Percentiles rank a stretch among this genome's conserved stretches.
Evolutionary conservation across 306 rosid genomes (phyloP).

Genomic region (Sophora flavescens): DNA sequence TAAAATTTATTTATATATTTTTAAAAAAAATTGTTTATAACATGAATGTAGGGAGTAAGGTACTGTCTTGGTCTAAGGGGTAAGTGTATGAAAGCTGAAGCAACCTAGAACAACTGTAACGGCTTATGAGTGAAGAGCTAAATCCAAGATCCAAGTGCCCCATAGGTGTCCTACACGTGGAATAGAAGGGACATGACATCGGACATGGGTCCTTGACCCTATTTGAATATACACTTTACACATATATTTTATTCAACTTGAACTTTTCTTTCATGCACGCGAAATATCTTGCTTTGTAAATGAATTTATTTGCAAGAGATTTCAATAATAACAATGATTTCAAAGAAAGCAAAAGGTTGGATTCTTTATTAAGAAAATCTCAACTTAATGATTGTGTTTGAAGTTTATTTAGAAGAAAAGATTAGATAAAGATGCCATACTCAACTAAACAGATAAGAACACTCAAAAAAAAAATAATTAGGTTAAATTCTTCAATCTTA

Average conservation of each 20-base stretch:
- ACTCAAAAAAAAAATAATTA: constrained; percentile 7
- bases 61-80: constrained; percentile 4
- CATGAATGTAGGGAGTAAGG: too few relatives aligned
- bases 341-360: constrained; percentile 41
- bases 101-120: constrained; percentile 43
- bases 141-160: constrained; percentile 15
- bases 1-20: too few relatives aligned
- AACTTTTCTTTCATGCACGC: background rate
- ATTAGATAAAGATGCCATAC: constrained; percentile 39
- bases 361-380: constrained; percentile 45
- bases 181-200: constrained; percentile 22
- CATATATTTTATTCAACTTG: background rate
- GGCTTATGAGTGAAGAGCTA: background rate
- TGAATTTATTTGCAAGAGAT: constrained; percentile 7
- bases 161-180: constrained; percentile 39
- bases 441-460: constrained; percentile 32
- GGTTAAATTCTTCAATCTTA: background rate
- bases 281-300: constrained; percentile 1
- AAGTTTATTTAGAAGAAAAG: constrained; percentile 19
- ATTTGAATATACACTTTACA: background rate
- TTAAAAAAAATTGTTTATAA: too few relatives aligned
- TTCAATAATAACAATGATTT: constrained; percentile 41
- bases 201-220: constrained; percentile 40
- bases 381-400: constrained; percentile 46
- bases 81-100: constrained; percentile 39